phyloP scores from a whole-genome alignment of 106 monocot genomes.

The Chionographis japonica region DNA sequence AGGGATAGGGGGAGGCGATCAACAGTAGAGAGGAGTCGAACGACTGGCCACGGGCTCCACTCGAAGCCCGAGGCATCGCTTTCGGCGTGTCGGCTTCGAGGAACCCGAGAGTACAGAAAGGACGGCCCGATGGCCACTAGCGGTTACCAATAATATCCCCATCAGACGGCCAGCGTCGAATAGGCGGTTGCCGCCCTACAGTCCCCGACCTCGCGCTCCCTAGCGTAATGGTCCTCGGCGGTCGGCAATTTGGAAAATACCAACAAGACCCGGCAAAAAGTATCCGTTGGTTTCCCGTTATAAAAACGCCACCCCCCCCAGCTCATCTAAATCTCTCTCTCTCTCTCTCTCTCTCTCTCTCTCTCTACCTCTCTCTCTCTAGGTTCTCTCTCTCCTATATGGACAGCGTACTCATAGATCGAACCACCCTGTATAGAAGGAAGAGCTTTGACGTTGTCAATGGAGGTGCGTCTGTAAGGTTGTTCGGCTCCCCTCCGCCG shows the following conservation, averaged over 20 bases:
- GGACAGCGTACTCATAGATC: neutral
- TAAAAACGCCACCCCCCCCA: neutral
- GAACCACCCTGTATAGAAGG: neutral
- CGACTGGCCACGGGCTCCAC: too few species aligned
- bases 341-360: neutral
- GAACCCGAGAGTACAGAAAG: neutral
- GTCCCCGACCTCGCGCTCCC: neutral
- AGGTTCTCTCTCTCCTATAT: neutral
- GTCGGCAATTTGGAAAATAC: neutral
- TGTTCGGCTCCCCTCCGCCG: neutral
- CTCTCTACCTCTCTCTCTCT: too few species aligned
- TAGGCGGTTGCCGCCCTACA: constrained; percentile 2
- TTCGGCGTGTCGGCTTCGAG: constrained; percentile 1
- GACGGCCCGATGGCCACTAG: neutral
- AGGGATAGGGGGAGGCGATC: too few species aligned
- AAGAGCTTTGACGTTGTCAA: too few species aligned
- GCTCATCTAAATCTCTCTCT: neutral
- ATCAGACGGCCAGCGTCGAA: neutral
- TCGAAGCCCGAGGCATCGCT: neutral
- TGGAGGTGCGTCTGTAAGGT: neutral
- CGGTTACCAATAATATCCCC: neutral
- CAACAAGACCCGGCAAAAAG: neutral
- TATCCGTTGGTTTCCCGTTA: neutral
- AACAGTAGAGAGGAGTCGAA: too few species aligned
- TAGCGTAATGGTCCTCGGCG: neutral